Conservation (phyloP, 108 stramenopile genomes). For the Phaeodactylum tricornutum region DNA sequence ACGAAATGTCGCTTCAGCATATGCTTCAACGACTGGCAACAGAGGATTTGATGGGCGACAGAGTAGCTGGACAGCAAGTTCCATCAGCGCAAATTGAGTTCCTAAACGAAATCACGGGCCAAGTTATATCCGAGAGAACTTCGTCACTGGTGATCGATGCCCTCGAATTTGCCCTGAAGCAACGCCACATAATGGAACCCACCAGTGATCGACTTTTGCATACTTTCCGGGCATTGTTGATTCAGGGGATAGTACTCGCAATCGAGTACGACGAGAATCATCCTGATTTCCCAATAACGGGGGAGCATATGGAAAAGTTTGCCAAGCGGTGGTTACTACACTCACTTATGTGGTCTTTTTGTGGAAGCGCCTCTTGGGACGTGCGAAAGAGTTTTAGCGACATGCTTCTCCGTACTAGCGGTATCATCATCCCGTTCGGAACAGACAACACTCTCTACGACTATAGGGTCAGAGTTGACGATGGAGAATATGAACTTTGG, state of each 20-base stretch:
- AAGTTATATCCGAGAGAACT: conserved; percentile 45
- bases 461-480: conserved; percentile 82
- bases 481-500: conserved; percentile 94
- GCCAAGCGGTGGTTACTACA: conserved; percentile 88
- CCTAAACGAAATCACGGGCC: conserved; percentile 46
- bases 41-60: conserved; percentile 33
- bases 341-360: conserved; percentile 91
- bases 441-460: conserved; percentile 53
- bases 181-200: conserved; percentile 87
- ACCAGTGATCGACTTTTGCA: conserved; percentile 75
- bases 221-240: conserved; percentile 81
- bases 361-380: conserved; percentile 78
- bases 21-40: conserved; percentile 37
- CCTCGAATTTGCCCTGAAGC: conserved; percentile 57
- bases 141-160: conserved; percentile 71
- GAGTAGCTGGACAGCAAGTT: conserved; percentile 22
- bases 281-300: conserved; percentile 92
- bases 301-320: conserved; percentile 90
- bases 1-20: conserved; percentile 68
- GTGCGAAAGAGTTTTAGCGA: conserved; percentile 73
- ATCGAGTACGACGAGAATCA: conserved; percentile 94
- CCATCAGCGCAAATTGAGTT: conserved; percentile 63
- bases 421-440: conserved; percentile 45
- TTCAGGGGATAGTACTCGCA: conserved; percentile 76
- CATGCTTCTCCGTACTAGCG: conserved; percentile 64